Evolutionary conservation across 1,284 basidiomycete genomes (phyloP).

Genomic region (Golubevia sp.): DNA sequence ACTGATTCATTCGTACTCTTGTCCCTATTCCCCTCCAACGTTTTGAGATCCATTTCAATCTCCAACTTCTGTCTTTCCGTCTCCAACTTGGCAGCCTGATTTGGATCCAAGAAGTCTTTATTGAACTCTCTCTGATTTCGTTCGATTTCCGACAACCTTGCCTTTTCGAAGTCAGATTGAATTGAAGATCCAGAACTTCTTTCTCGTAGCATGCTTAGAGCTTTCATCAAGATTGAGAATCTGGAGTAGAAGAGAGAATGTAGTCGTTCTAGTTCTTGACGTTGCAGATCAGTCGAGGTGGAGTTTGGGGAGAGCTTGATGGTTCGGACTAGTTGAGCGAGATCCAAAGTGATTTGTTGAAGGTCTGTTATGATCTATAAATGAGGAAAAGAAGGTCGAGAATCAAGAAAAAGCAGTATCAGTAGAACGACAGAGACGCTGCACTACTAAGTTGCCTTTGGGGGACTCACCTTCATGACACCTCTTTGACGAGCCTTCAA

Average conservation of each 20-base stretch:
- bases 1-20: neutral
- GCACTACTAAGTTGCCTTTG: neutral
- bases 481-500: slow-evolving; percentile 22
- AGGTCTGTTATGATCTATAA: slow-evolving; percentile 16
- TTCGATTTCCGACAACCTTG: neutral
- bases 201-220: slow-evolving; percentile 18
- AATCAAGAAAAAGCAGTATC: too few relatives aligned
- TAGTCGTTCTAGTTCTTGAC: too few relatives aligned
- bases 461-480: slow-evolving; percentile 5
- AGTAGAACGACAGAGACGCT: too few relatives aligned
- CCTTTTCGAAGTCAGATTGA: neutral
- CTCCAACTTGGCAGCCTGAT: slow-evolving; percentile 19
- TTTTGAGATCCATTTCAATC: slow-evolving; percentile 16
- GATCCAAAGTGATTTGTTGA: slow-evolving; percentile 24
- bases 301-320: slow-evolving; percentile 2
- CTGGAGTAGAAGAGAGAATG: slow-evolving; percentile 2
- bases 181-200: slow-evolving; percentile 2
- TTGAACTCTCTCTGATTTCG: neutral
- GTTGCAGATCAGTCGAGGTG: neutral
- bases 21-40: slow-evolving; percentile 14
- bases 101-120: slow-evolving; percentile 11
- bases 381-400: too few relatives aligned
- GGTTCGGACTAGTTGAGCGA: slow-evolving; percentile 18
- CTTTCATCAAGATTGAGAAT: slow-evolving; percentile 17
- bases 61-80: slow-evolving; percentile 14